phyloP scores from a whole-genome alignment of 225 moss, liverwort and hornwort genomes.

The Rhytidiadelphus loreus region DNA sequence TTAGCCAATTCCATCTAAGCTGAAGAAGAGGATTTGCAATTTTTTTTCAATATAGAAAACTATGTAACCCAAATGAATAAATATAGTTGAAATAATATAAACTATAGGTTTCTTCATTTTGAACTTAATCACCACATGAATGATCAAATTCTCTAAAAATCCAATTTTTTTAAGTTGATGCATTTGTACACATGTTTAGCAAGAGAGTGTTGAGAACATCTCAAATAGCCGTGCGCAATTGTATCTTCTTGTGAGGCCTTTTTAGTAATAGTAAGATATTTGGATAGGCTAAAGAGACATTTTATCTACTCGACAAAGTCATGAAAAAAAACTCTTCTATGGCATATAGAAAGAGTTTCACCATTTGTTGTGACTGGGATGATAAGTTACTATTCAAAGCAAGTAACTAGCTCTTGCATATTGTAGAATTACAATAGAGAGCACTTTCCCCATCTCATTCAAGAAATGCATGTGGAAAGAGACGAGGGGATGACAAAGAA shows the following conservation, averaged over 20 bases:
- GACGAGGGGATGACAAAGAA: not conserved
- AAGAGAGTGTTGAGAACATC: not conserved
- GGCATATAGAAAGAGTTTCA: not conserved
- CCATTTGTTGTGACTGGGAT: accelerated
- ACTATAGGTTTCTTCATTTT: not conserved
- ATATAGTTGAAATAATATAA: not conserved
- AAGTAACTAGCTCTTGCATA: not conserved
- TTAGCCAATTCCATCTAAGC: not conserved
- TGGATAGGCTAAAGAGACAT: not conserved
- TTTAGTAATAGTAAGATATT: not conserved
- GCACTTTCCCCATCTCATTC: not conserved
- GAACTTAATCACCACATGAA: accelerated
- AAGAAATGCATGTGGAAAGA: not conserved
- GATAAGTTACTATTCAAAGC: not conserved
- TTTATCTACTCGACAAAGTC: not conserved
- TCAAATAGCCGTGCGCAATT: accelerated
- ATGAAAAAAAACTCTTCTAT: not conserved
- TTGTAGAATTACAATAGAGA: too few relatives aligned
- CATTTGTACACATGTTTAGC: not conserved
- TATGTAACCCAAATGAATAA: not conserved
- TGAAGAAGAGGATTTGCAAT: too few relatives aligned
- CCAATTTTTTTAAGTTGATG: accelerated
- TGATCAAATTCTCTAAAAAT: not conserved
- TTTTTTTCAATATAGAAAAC: not conserved
- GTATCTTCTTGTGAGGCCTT: accelerated